A percentile compares a stretch with the other conserved stretches of the same genome.
phyloP scores from a whole-genome alignment of 2,329 filamentous ascomycete genomes.

The Alternaria longipes region DNA sequence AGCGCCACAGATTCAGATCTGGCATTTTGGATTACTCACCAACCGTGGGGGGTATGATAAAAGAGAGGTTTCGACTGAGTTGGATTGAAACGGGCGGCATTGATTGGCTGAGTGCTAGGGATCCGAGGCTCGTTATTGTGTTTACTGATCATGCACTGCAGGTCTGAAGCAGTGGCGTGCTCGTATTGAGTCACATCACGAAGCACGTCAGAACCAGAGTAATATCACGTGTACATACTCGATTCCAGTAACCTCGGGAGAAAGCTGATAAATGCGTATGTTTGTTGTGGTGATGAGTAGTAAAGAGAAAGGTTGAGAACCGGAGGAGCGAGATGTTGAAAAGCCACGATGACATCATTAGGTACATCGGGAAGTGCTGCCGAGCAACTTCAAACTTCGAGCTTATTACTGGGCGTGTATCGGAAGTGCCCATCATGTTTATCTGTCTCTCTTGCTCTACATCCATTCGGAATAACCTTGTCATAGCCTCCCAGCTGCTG shows the following conservation, averaged over 20 bases:
- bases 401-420: neutral
- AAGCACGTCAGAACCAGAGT: neutral
- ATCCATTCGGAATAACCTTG: too few species aligned
- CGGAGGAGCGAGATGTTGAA: neutral
- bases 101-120: neutral
- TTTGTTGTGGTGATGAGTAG: neutral
- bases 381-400: neutral
- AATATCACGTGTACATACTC: neutral
- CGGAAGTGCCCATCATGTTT: neutral
- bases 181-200: neutral
- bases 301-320: neutral
- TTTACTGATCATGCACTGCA: slow-evolving; percentile 12
- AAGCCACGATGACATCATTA: neutral
- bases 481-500: too few species aligned
- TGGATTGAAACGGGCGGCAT: neutral
- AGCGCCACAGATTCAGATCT: neutral
- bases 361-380: neutral
- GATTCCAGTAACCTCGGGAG: neutral
- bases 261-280: neutral
- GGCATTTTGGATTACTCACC: neutral
- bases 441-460: too few species aligned
- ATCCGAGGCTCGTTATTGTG: slow-evolving; percentile 1
- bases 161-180: neutral
- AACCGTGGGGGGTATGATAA: neutral
- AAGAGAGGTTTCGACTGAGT: neutral